Evolutionary conservation across 1,284 basidiomycete genomes (phyloP).

Genomic region (Thelephora terrestris): DNA sequence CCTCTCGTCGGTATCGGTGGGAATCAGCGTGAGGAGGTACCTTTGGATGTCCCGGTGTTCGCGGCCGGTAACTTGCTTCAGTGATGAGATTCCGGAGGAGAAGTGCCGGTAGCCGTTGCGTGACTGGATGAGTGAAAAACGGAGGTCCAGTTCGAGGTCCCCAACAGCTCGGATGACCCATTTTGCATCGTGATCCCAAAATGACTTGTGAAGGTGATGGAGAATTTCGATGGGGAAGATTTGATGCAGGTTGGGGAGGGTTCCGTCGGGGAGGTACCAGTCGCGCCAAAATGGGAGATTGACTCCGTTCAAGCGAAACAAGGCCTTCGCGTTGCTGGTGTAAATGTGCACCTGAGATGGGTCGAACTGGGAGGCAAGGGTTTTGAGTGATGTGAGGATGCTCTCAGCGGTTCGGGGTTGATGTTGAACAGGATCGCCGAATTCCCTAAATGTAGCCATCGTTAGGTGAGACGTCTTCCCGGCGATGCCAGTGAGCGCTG

Average conservation of each 20-base stretch:
- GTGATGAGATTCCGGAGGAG: slow-evolving; percentile 1
- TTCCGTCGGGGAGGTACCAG: background rate
- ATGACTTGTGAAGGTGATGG: slow-evolving; percentile 1
- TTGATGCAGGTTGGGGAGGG: too few species aligned
- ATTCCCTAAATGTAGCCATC: background rate
- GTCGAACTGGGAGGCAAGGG: background rate
- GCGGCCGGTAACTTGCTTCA: too few species aligned
- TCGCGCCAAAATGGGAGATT: slow-evolving; percentile 1
- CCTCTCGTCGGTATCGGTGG: background rate
- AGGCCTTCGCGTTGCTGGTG: background rate
- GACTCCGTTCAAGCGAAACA: background rate
- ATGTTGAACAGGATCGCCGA: background rate
- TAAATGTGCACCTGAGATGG: background rate
- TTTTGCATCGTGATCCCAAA: slow-evolving; percentile 2
- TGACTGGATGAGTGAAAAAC: background rate
- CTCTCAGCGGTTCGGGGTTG: too few species aligned
- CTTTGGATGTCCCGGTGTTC: background rate
- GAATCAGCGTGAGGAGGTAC: background rate
- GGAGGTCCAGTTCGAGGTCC: background rate
- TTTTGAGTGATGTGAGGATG: too few species aligned
- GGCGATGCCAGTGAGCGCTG: background rate
- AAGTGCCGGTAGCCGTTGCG: background rate
- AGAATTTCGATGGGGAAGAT: too few species aligned
- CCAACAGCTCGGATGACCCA: slow-evolving; percentile 1
- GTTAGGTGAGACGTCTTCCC: background rate